Evolutionary conservation across 495 filamentous ascomycete species (phyloP).

Genomic region (Bombardia bombarda): DNA sequence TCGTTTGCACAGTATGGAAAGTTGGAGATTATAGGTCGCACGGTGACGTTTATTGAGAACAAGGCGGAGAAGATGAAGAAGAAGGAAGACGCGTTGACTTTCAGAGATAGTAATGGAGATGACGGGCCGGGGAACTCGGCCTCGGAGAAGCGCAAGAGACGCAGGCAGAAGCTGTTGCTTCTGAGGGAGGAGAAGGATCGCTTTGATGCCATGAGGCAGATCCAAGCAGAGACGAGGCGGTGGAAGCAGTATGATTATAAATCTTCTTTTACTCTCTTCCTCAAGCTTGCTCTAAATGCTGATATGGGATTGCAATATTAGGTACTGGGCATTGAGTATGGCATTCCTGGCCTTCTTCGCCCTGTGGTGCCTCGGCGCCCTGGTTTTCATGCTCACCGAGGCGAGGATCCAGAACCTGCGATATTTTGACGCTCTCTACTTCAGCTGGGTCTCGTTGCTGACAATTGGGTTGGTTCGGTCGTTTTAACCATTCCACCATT

Average conservation of each 20-base stretch:
- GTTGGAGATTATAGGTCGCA: conserved; percentile 26
- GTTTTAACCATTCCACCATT: too few species aligned
- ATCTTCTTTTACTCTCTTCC: background rate
- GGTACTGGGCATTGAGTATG: conserved; percentile 49
- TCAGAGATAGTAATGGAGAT: too few species aligned
- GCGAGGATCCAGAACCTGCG: conserved; percentile 42
- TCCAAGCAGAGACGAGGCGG: conserved; percentile 52
- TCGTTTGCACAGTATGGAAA: conserved; percentile 29
- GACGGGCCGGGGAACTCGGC: too few species aligned
- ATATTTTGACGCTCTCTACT: conserved; percentile 69
- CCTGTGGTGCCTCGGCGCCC: conserved; percentile 67
- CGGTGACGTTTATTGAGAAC: conserved; percentile 27
- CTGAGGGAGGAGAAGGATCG: conserved; percentile 54
- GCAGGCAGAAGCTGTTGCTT: conserved; percentile 41
- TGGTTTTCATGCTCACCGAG: conserved; percentile 50
- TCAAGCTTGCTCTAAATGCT: background rate
- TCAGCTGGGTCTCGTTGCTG: conserved; percentile 63
- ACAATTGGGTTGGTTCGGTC: conserved; percentile 51
- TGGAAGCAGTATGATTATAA: conserved; percentile 50
- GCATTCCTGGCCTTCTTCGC: conserved; percentile 52
- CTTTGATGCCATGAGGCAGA: conserved; percentile 68
- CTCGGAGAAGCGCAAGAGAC: conserved; percentile 49
- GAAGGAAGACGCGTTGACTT: conserved; percentile 46
- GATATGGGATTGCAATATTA: background rate
- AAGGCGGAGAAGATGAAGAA: conserved; percentile 13